A percentile compares a stretch with the other conserved stretches of the same genome.
These are phyloP conservation scores for Lactarius hatsudake DNA, from an alignment of 768 basidiomycete species.

Conservation along the genomic window DNA sequence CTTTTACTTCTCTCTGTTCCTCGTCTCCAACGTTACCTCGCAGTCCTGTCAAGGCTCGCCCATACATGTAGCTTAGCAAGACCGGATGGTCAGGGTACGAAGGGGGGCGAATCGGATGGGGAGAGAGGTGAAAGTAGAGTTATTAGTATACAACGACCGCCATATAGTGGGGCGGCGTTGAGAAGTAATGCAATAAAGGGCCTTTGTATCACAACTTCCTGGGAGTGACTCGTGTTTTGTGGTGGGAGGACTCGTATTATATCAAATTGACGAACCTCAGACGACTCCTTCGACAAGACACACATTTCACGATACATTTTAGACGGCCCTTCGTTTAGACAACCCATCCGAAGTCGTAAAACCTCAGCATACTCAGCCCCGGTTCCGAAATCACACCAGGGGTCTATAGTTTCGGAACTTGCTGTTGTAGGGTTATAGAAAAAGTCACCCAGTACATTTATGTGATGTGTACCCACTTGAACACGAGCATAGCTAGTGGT, in stretches of 20 bases:
- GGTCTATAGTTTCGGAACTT: too few relatives aligned
- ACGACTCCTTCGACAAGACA: background rate
- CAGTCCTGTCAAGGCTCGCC: conserved; percentile 4
- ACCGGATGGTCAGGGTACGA: background rate
- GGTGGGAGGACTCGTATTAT: too few relatives aligned
- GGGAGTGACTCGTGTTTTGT: background rate
- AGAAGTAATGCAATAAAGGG: conserved; percentile 29
- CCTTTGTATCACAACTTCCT: conserved; percentile 23
- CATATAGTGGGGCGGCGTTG: conserved; percentile 25
- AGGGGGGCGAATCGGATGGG: background rate
- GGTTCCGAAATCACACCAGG: background rate
- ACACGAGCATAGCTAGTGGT: too few relatives aligned
- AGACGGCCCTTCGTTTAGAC: background rate
- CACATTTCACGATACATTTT: background rate
- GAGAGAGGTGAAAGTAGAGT: conserved; percentile 18
- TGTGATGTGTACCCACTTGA: too few relatives aligned
- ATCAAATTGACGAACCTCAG: background rate
- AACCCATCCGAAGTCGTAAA: background rate
- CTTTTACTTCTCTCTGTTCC: background rate
- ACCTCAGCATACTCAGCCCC: background rate
- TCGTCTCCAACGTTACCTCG: background rate
- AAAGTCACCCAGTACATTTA: too few relatives aligned
- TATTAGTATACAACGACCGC: conserved; percentile 23
- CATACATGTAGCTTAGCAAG: conserved; percentile 8
- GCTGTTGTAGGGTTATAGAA: too few relatives aligned